Conservation (phyloP, 768 basidiomycete species). For the Russula dissimulans region DNA sequence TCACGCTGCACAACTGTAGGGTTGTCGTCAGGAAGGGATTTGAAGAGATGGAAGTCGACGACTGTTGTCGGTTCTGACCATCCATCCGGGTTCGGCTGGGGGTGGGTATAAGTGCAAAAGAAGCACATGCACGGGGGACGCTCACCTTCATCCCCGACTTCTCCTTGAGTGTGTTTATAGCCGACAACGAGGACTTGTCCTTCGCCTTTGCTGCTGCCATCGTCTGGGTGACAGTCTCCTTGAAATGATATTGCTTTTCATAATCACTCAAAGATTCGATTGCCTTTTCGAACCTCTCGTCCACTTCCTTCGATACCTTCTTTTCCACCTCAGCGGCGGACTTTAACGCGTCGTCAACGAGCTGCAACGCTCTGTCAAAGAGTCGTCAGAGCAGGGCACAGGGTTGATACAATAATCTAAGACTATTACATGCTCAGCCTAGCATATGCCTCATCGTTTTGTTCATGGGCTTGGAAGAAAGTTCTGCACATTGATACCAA, state of each 20-base stretch:
- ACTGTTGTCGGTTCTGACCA: neutral
- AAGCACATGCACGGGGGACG: neutral
- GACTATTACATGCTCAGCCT: neutral
- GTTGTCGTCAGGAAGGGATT: neutral
- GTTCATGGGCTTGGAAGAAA: neutral
- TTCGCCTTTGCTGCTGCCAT: neutral
- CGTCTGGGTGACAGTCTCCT: neutral
- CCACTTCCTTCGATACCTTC: neutral
- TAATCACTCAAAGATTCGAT: neutral
- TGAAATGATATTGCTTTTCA: neutral
- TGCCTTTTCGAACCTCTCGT: neutral
- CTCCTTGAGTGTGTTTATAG: neutral
- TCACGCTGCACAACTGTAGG: neutral
- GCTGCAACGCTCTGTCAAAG: neutral
- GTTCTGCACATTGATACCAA: conserved; percentile 2
- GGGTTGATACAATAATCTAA: neutral
- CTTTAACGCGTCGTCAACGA: neutral
- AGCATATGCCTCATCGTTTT: neutral
- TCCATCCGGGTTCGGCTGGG: neutral
- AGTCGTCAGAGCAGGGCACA: neutral
- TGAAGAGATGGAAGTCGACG: neutral
- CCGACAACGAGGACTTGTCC: neutral
- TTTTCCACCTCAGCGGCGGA: neutral
- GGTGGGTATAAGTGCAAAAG: neutral
- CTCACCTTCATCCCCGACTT: neutral